A percentile compares a stretch with the other conserved stretches of the same genome.
Evolutionary conservation across 1,284 basidiomycete genomes (phyloP).

Genomic region (Volvariella volvacea): DNA sequence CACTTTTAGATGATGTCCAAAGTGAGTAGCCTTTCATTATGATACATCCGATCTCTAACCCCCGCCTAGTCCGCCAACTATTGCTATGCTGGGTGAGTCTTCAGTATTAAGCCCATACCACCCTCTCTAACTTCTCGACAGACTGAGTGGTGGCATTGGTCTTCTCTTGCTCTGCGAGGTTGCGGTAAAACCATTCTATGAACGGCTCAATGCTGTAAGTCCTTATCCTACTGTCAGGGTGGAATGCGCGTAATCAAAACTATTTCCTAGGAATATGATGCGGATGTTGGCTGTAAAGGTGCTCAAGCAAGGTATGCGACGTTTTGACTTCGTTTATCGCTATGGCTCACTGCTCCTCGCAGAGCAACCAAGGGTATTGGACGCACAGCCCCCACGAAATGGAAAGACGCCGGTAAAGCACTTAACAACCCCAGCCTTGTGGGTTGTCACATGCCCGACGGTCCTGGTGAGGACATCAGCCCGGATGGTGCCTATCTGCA

Average conservation of each 20-base stretch:
- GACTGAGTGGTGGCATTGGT: slow-evolving; percentile 45
- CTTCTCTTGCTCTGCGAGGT: slow-evolving; percentile 56
- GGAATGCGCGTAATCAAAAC: no score
- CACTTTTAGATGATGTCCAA: slow-evolving; percentile 54
- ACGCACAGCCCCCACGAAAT: slow-evolving; percentile 41
- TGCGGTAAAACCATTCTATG: slow-evolving; percentile 49
- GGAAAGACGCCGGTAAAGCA: slow-evolving; percentile 54
- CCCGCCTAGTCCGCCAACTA: slow-evolving; percentile 46
- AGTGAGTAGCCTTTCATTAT: slow-evolving; percentile 19
- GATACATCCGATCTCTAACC: background rate
- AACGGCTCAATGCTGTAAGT: slow-evolving; percentile 33
- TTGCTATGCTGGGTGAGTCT: slow-evolving; percentile 44
- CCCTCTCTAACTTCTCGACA: slow-evolving; percentile 14
- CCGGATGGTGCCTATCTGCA: slow-evolving; percentile 27
- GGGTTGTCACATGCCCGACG: slow-evolving; percentile 56
- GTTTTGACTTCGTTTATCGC: slow-evolving; percentile 1
- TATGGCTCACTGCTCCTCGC: background rate
- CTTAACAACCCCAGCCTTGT: slow-evolving; percentile 42
- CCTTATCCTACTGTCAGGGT: no score
- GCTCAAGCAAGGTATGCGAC: slow-evolving; percentile 18
- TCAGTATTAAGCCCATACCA: background rate
- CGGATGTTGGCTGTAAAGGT: slow-evolving; percentile 41
- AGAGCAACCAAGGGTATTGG: slow-evolving; percentile 54
- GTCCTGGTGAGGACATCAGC: slow-evolving; percentile 29
- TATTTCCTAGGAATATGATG: slow-evolving; percentile 35